Evolutionary conservation across 306 rosid genomes (phyloP), one percentile per base, ranked within the genome.

Genomic region (Malus domestica): DNA sequence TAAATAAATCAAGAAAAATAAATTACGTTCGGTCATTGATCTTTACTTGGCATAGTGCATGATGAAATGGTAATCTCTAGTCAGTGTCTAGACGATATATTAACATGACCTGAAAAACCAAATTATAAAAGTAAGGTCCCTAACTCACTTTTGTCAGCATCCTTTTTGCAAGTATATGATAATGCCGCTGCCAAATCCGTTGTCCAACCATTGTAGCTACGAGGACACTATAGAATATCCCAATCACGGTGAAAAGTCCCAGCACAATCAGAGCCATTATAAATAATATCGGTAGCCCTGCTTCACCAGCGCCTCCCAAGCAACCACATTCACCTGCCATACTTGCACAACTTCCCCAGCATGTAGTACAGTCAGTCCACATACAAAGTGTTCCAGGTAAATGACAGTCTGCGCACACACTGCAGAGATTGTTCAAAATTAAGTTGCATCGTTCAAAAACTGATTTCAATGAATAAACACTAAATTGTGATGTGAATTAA

Each of bases 151-250:
- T 95, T 58, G 99, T 95, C 61, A 95, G 76, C 97, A 95, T 95
- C 88, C 99, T 89, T 85, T 95, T 95, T 6, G 99, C 99, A 72
- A 95, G 97, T 77, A 92, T 95, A 82, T 95, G 99, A 85, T 92
- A 92, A 85, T 95, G 99, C 27, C 97, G 96, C 81, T 95, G 99
- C 97, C 99, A 95, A 59, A 95, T 95, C 80, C 99, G 86, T 71
- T 95, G 99, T 64, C 97, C 99, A 51, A 95, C 99, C 99, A 95
- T 95, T 74, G 99, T 95, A 78, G 97, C 99, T 82, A 92, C 99
- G 88, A 95, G 90, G 59, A 92, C 99, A 45, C 97, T 95, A 79
- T 95, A 95, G 89, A 95, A 95, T 84, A 95, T 92, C 67, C 99
- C 99, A 80, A 92, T 89, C 69, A 95, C 87, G 12, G 99, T 95